Evolutionary conservation across 139 green algal species (phyloP), one percentile per base, ranked within the genome.

Genomic region (Monoraphidium neglectum): DNA sequence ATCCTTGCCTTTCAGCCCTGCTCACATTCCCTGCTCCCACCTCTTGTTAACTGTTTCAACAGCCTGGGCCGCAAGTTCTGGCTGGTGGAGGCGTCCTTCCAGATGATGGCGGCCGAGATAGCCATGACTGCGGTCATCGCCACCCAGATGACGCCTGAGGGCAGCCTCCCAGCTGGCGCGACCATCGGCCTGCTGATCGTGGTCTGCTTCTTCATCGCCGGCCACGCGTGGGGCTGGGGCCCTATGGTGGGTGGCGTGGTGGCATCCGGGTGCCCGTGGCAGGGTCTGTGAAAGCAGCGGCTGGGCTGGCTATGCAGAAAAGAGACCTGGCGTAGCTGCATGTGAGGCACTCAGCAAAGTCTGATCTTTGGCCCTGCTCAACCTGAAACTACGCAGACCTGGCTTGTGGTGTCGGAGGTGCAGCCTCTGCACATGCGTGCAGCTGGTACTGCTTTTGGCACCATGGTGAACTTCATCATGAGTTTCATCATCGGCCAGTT

Each of bases 121-220:
- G 43, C 43, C 43, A 51, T 51, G 43, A 51, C 43, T 12, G 43
- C 43, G 8, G 43, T 51, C 43, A 51, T 51, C 43, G 43, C 43
- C 43, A 51, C 43, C 43, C 43, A 51, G 43, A 51, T 51, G 43
- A 51, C 43, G 8, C 43, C n/a, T 13, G 63, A 40, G 18, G 72
- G 72, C 30, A 21, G 28, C 24, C 35, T 78, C 1, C 30, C 72
- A 3, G 21, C 61, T 40, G 2, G 16, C 0, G 57, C 57, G 37
- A 78, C 60, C 2, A 54, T 78, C 35, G 72, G 60, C 36, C 60
- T 78, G 16, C 69, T 78, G 30, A 60, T 78, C 16, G 60, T 92
- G 54, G 90, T 94, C 68, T 93, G 86, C 75, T 56, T 94, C 53
- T 95, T 88, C 74, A 87, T 94, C 35, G 77, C 85, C 43, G 85